Base-by-base conservation (phyloP, 2,329 filamentous ascomycete species). In the Alternaria dauci region DNA sequence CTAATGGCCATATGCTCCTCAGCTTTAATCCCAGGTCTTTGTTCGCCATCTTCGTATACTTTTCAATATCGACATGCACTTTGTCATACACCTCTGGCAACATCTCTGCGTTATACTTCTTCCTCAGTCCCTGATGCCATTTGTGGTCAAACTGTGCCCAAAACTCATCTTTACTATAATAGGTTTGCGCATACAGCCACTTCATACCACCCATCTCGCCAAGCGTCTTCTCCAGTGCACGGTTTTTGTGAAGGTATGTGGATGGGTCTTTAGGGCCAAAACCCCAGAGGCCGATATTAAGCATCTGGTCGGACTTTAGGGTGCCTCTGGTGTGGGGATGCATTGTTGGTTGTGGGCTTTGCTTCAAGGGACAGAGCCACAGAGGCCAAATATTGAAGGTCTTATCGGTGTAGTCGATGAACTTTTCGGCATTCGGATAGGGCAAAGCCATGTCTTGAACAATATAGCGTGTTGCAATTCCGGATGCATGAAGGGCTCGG, bases 201-300 rank as follows among this genome's bases (percentile, higher is more conserved):
- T 91, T 91, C 80, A 87, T 88, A 6, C 89, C 89, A 2, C 85
- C 82, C 7, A 89, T 81, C 26, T 85, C 83, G 8, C 82, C 81
- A 0, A 91, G 81, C 55, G 85, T 86, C 8, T 80, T 77, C 76
- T 91, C 89, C 1, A 92, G 79, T 0, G 81, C 81, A 1, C 87
- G 83, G 73, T 91, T 91, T 51, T 82, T 79, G 1, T 71, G 67
- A 8, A 90, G 79, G 52, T 86, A 86, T 9, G 69, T 65, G 6
- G 69, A 60, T 7, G 68, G 67, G 16, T 77, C 68, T 81, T 8
- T 81, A 64, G 38, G 89, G 84, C 25, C 90, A 88, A 79, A 88
- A 87, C 92, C 92, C 92, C 92, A 96, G 20, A 96, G 85, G 28
- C 86, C 86, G 41, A 88, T 80, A 65, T 88, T 88, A 50, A 87